Conservation (phyloP, 2,329 filamentous ascomycete species). For the Plenodomus biglobosus region DNA sequence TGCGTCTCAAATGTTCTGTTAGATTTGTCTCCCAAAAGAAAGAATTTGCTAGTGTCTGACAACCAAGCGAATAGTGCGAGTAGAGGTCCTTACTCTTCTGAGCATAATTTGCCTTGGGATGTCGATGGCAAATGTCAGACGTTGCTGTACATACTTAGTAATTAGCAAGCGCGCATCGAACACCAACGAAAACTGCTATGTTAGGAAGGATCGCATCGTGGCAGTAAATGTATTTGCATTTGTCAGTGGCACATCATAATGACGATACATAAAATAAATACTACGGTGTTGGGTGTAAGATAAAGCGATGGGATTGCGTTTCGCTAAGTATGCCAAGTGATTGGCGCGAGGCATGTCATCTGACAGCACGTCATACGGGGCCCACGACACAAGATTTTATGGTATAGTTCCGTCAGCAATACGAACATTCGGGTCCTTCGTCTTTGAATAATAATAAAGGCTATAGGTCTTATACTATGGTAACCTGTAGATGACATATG, state of each 20-base stretch:
- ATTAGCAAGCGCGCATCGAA: not conserved
- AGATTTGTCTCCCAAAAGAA: slow-evolving; percentile 20
- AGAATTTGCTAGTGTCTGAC: slow-evolving; percentile 20
- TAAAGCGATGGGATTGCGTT: not conserved
- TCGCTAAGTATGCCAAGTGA: not conserved
- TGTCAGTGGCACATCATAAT: slow-evolving; percentile 32
- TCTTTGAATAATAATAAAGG: no score
- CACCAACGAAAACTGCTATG: not conserved
- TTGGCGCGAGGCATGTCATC: not conserved
- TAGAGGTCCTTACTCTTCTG: slow-evolving; percentile 22
- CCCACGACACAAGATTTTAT: no score
- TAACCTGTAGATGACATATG: no score
- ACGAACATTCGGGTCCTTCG: no score
- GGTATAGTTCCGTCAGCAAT: no score
- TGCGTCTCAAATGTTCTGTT: slow-evolving; percentile 12
- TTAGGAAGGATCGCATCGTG: not conserved
- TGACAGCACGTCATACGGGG: not conserved
- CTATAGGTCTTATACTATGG: no score
- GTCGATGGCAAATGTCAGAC: no score
- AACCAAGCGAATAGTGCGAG: slow-evolving; percentile 19
- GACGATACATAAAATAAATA: slow-evolving; percentile 19
- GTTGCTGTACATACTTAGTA: not conserved
- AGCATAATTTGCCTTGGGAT: no score
- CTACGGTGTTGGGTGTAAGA: not conserved
- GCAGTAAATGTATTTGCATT: slow-evolving; percentile 10